Conservation (phyloP, 768 basidiomycete species). For the Sarcodon sp. region DNA sequence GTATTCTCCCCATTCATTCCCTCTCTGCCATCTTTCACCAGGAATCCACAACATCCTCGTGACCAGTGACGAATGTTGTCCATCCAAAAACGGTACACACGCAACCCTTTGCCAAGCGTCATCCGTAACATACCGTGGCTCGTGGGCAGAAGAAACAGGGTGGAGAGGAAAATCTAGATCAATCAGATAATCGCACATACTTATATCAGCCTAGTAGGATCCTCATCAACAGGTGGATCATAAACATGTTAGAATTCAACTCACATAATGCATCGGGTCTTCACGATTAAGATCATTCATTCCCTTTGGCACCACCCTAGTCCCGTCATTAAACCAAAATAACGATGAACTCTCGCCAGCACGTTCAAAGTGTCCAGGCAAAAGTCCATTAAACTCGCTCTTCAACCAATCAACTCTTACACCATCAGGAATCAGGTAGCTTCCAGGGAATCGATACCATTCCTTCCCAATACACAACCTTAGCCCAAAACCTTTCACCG, state of each 20-base stretch:
- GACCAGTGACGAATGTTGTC: constrained; percentile 53
- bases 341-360: constrained; percentile 6
- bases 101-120: constrained; percentile 70
- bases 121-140: constrained; percentile 73
- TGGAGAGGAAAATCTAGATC: constrained; percentile 80
- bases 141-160: constrained; percentile 37
- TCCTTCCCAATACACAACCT: constrained; percentile 85
- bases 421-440: constrained; percentile 77
- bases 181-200: constrained; percentile 80
- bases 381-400: constrained; percentile 80
- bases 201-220: constrained; percentile 42
- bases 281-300: constrained; percentile 87
- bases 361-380: constrained; percentile 72
- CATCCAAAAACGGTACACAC: constrained; percentile 80
- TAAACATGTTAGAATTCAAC: constrained; percentile 12
- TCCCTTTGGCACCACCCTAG: constrained; percentile 41
- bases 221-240: constrained; percentile 2
- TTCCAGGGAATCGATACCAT: constrained; percentile 91
- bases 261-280: constrained; percentile 65
- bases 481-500: constrained; percentile 57
- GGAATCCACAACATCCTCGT: constrained; percentile 79
- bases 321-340: constrained; percentile 24
- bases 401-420: constrained; percentile 82
- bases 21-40: constrained; percentile 47
- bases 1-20: constrained; percentile 81